These are phyloP conservation scores for Blastobotrys americana DNA, from an alignment of 805 yeast species.

Conservation along the genomic window DNA sequence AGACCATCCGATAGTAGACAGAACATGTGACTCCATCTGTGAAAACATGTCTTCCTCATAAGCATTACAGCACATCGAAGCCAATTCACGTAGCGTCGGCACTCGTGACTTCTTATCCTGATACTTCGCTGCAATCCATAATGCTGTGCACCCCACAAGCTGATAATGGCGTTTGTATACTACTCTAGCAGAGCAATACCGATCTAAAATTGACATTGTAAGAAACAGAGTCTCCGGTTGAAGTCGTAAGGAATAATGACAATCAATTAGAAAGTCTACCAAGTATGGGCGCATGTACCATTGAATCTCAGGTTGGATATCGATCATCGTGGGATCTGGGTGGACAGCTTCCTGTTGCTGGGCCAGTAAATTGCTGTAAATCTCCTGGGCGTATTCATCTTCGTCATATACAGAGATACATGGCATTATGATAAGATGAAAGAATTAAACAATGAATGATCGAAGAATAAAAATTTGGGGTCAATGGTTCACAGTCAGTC, in stretches of 20 bases:
- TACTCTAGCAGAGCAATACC: slow-evolving; percentile 83
- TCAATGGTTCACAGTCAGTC: too few relatives aligned
- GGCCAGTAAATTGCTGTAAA: neutral
- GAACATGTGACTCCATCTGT: slow-evolving; percentile 74
- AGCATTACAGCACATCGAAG: slow-evolving; percentile 60
- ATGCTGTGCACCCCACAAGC: slow-evolving; percentile 81
- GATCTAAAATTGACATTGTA: slow-evolving; percentile 71
- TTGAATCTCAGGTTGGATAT: slow-evolving; percentile 81
- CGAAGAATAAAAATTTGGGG: too few relatives aligned
- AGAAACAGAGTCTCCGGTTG: slow-evolving; percentile 62
- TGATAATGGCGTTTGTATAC: slow-evolving; percentile 83
- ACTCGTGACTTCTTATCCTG: slow-evolving; percentile 68
- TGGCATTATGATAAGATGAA: neutral
- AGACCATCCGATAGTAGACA: slow-evolving; percentile 65
- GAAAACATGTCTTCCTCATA: slow-evolving; percentile 55
- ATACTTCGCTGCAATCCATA: slow-evolving; percentile 86
- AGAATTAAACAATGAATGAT: too few relatives aligned
- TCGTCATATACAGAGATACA: neutral
- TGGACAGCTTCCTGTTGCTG: neutral
- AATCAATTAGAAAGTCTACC: slow-evolving; percentile 71
- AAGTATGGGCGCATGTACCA: slow-evolving; percentile 65
- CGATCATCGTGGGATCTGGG: slow-evolving; percentile 50
- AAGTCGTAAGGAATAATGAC: slow-evolving; percentile 51
- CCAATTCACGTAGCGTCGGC: slow-evolving; percentile 67
- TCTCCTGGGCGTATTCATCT: neutral